Evolutionary conservation across 192 early-diverging fungal genomes (phyloP).

Genomic region (Coemansia sp.): DNA sequence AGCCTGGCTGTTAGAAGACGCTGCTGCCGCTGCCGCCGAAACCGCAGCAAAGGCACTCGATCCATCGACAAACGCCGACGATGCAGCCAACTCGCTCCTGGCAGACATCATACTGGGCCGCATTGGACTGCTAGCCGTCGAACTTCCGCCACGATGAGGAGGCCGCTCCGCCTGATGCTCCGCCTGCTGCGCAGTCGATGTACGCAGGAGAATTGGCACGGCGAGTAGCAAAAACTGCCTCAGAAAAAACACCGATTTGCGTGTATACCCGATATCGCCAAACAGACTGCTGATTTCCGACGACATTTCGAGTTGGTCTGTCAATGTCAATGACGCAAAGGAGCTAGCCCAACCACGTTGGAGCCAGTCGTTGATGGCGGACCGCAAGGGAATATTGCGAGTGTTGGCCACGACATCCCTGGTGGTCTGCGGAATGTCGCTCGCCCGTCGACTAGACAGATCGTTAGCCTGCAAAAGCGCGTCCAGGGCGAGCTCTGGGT

Average conservation of each 20-base stretch:
- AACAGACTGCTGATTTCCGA: constrained; percentile 32
- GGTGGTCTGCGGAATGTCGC: not conserved
- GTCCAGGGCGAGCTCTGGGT: constrained; percentile 29
- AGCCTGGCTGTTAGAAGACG: constrained; percentile 10
- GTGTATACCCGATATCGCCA: constrained; percentile 29
- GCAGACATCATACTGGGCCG: constrained; percentile 17
- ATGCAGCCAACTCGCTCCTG: constrained; percentile 21
- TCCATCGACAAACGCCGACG: constrained; percentile 43
- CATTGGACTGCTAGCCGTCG: constrained; percentile 6
- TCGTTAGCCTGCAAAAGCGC: constrained; percentile 17
- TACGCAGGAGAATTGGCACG: constrained; percentile 46
- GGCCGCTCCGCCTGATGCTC: not conserved
- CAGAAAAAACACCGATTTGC: constrained; percentile 45
- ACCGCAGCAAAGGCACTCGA: constrained; percentile 49
- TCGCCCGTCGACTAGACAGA: not conserved
- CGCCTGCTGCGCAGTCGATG: constrained; percentile 16
- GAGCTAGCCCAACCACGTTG: constrained; percentile 43
- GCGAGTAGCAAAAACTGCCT: constrained; percentile 51
- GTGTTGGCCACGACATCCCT: constrained; percentile 31
- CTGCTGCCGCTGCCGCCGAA: constrained; percentile 35
- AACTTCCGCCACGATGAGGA: not conserved
- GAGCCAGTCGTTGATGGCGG: constrained; percentile 39
- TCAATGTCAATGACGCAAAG: constrained; percentile 22
- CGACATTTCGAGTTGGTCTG: constrained; percentile 47
- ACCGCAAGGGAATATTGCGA: constrained; percentile 19